Conservation (phyloP, 352 stramenopile genomes). For the Pythium plurisporium region DNA sequence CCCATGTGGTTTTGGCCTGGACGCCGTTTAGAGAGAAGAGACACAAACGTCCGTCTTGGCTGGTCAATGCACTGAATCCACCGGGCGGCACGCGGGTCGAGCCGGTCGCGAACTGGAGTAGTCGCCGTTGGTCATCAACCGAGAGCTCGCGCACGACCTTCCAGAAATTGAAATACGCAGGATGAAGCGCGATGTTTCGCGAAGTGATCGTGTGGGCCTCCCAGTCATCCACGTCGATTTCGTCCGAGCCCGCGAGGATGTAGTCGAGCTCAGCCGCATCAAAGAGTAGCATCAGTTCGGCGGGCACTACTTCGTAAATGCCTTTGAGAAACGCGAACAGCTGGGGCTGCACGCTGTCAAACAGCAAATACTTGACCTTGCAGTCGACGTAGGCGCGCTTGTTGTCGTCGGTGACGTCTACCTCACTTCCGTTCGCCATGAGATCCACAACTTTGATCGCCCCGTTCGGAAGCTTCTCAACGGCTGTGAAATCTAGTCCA, state of each 20-base stretch:
- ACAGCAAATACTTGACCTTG: slow-evolving; percentile 79
- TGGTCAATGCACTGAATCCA: slow-evolving; percentile 23
- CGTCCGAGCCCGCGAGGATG: slow-evolving; percentile 85
- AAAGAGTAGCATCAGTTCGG: slow-evolving; percentile 85
- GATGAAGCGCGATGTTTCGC: too few relatives aligned
- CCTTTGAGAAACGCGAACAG: slow-evolving; percentile 84
- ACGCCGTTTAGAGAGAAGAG: slow-evolving; percentile 22
- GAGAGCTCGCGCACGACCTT: slow-evolving; percentile 52
- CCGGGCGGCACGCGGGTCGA: slow-evolving; percentile 28
- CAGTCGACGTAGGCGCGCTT: slow-evolving; percentile 82
- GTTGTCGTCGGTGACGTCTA: slow-evolving; percentile 87
- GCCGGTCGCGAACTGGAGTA: slow-evolving; percentile 25
- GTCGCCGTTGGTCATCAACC: slow-evolving; percentile 22
- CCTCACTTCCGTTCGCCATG: slow-evolving; percentile 56
- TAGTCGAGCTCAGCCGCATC: slow-evolving; percentile 92
- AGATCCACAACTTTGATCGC: slow-evolving; percentile 58
- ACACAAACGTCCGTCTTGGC: slow-evolving; percentile 18
- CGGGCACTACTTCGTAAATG: slow-evolving; percentile 88
- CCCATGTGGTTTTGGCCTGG: neutral
- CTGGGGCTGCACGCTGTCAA: slow-evolving; percentile 82
- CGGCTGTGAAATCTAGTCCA: slow-evolving; percentile 44
- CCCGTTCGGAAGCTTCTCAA: too few relatives aligned
- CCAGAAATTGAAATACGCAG: too few relatives aligned
- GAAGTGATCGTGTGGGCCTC: slow-evolving; percentile 71
- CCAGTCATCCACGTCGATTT: slow-evolving; percentile 91